phyloP scores from a whole-genome alignment of 441 rosid species.

The Adansonia grandidieri region DNA sequence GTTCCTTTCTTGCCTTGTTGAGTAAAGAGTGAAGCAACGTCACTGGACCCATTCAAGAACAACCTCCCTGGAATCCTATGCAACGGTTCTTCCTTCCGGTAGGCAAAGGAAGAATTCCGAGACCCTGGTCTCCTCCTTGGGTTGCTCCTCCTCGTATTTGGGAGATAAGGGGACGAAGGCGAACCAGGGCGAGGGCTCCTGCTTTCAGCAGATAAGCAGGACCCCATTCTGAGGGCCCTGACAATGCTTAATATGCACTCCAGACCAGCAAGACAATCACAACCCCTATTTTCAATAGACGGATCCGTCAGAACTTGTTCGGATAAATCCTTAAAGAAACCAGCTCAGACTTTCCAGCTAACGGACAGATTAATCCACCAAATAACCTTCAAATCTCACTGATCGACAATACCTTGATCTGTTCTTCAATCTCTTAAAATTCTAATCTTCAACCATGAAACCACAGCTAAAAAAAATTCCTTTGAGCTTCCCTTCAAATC shows the following conservation, averaged over 20 bases:
- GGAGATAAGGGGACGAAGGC: conserved; percentile 71
- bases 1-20: conserved; percentile 97
- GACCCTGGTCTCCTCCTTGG: conserved; percentile 60
- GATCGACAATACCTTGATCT: neutral
- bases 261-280: conserved; percentile 78
- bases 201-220: conserved; percentile 95
- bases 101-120: conserved; percentile 38
- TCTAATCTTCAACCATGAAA: conserved; percentile 19
- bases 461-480: neutral
- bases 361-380: conserved; percentile 27
- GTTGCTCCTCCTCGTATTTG: conserved; percentile 72
- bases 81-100: conserved; percentile 65
- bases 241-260: conserved; percentile 86
- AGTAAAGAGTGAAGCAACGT: conserved; percentile 78
- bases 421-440: conserved; percentile 13
- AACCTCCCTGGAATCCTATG: conserved; percentile 81
- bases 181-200: conserved; percentile 84
- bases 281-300: conserved; percentile 60
- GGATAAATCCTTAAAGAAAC: conserved; percentile 21
- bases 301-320: conserved; percentile 59
- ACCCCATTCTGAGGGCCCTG: conserved; percentile 99
- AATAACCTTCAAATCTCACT: neutral
- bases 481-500: conserved; percentile 22
- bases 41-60: conserved; percentile 81
- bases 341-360: conserved; percentile 30